Base-by-base conservation (phyloP, 2,329 filamentous ascomycete species). In the Xylariaceae sp. region DNA sequence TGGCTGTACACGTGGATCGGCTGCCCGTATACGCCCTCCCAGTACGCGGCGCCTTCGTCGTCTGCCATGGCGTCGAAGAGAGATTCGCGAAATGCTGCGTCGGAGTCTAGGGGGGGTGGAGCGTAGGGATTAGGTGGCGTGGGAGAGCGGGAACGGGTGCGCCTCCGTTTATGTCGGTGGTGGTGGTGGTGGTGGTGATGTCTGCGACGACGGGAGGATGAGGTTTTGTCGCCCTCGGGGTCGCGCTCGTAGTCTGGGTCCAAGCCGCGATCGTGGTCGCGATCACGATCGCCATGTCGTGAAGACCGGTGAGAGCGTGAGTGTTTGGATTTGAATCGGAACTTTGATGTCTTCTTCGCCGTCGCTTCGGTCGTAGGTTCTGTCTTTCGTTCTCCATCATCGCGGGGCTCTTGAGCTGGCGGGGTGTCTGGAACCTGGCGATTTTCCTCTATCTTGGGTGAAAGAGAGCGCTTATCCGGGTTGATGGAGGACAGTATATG, bases 41-140 rank as follows among this genome's bases (percentile, higher is more conserved):
- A 99, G 77, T 95, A 99, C 6, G 87, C 85, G 2, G 95, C 95
- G 43, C 94, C 95, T 76, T 99, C 95, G 71, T 98, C 94, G 74
- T 99, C 95, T 33, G 92, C 94, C 75, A 99, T 88, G 28, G 95
- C 95, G 73, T 99, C 95, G 76, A 98, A 98, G 4, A 99, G 87
- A 0, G 92, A 96, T 73, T 96, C 91, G 26, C 91, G 88, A 73
- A 99, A 99, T 1, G 94, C 92, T 0, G 83, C 79, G 36, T 92
- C 87, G 0, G 91, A 82, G 65, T 89, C 85, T 14, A 90, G 78
- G 0, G 78, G 72, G 2, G 75, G 74, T 3, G 75, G 73, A 0
- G 78, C 77, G 64, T 78, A 74, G 0, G 81, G 80, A 57, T 84
- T 78, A 0, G 75, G 74, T 0, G 78, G 78, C 2, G 79, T 78